These are phyloP conservation scores for Choanephora cucurbitarum DNA, from an alignment of 371 early-diverging fungal genomes.

Conservation along the genomic window DNA sequence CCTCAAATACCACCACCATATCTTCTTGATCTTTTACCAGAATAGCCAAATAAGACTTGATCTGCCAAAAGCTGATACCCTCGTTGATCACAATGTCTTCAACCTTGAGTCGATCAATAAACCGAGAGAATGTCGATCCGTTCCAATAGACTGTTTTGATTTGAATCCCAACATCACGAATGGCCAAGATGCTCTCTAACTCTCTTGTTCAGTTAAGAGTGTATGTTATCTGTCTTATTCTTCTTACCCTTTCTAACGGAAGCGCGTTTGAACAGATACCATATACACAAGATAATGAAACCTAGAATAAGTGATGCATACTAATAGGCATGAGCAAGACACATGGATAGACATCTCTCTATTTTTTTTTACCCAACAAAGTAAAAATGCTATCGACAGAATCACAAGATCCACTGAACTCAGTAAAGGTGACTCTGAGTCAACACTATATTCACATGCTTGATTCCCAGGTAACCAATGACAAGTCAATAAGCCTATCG, in stretches of 20 bases:
- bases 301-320: background rate
- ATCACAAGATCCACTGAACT: slow-evolving; percentile 4
- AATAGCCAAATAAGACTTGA: slow-evolving; percentile 75
- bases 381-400: background rate
- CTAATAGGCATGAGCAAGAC: slow-evolving; percentile 1
- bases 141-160: slow-evolving; percentile 63
- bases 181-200: slow-evolving; percentile 63
- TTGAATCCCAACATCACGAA: slow-evolving; percentile 72
- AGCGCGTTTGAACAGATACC: background rate
- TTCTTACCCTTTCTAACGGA: slow-evolving; percentile 1
- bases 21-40: slow-evolving; percentile 60
- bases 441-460: slow-evolving; percentile 23
- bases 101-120: slow-evolving; percentile 67
- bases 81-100: slow-evolving; percentile 74
- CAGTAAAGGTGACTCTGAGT: slow-evolving; percentile 4
- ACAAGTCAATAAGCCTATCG: slow-evolving; percentile 17
- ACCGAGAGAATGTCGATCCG: slow-evolving; percentile 55
- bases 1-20: slow-evolving; percentile 75
- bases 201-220: background rate
- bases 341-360: too few relatives aligned
- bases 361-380: background rate
- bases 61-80: slow-evolving; percentile 73
- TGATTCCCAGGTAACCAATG: slow-evolving; percentile 24
- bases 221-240: background rate
- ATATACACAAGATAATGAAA: background rate